These are phyloP conservation scores for Candida parachauliodes DNA, from an alignment of 805 yeast species.

Conservation along the genomic window DNA sequence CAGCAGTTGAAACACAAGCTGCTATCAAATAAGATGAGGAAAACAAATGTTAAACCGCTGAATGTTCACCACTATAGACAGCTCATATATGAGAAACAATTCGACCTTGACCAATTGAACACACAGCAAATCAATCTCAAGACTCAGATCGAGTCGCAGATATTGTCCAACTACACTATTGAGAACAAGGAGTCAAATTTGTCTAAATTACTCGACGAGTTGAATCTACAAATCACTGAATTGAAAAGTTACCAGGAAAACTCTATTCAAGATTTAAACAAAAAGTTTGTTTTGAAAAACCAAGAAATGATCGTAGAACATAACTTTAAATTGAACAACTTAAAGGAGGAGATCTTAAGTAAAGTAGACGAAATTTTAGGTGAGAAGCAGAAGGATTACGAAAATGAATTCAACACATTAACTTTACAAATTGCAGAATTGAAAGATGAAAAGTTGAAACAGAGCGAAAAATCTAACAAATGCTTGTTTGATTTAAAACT, in stretches of 20 bases:
- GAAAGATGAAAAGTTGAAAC: constrained; percentile 12
- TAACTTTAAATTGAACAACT: constrained; percentile 3
- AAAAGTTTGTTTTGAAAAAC: constrained; percentile 13
- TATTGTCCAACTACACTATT: constrained; percentile 30
- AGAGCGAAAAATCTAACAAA: not conserved
- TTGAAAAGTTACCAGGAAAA: constrained; percentile 21
- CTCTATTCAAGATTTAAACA: constrained; percentile 19
- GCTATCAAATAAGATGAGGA: constrained; percentile 1
- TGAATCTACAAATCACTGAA: constrained; percentile 31
- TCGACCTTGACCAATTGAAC: constrained; percentile 15
- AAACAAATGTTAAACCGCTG: not conserved
- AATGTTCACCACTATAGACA: constrained; percentile 1
- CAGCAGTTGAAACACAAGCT: not conserved
- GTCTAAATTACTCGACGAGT: constrained; percentile 32
- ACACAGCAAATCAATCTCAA: constrained; percentile 24
- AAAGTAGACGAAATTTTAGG: constrained; percentile 37
- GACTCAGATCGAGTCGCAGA: constrained; percentile 36
- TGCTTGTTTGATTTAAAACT: not conserved
- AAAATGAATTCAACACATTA: not conserved
- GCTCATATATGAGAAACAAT: constrained; percentile 14
- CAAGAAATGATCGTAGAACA: constrained; percentile 6
- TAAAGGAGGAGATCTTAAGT: constrained; percentile 24
- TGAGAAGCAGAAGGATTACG: constrained; percentile 1
- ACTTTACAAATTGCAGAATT: constrained; percentile 13
- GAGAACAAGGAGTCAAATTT: constrained; percentile 32